Evolutionary conservation across 768 basidiomycete species (phyloP).

Genomic region (Boletus reticuloceps): DNA sequence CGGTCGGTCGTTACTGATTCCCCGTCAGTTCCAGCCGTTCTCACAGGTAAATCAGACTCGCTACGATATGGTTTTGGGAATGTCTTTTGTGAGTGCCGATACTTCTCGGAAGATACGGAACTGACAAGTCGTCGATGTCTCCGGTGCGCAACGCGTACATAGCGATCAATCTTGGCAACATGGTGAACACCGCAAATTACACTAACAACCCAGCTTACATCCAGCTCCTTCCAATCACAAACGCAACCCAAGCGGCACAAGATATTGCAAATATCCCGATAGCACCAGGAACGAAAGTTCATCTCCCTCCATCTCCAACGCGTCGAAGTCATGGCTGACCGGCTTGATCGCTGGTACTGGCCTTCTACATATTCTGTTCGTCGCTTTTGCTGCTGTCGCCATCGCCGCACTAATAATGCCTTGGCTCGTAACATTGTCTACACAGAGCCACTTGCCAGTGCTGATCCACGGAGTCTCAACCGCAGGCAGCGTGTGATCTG

Average conservation of each 20-base stretch:
- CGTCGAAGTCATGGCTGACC: conserved; percentile 7
- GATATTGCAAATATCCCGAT: conserved; percentile 14
- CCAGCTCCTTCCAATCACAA: conserved; percentile 59
- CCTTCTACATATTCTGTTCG: conserved; percentile 11
- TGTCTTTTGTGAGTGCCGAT: too few species aligned
- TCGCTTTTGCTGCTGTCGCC: conserved; percentile 3
- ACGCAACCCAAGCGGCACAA: conserved; percentile 37
- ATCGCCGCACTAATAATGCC: conserved; percentile 10
- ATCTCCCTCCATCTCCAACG: conserved; percentile 11
- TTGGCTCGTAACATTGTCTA: neutral
- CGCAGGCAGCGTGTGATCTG: conserved; percentile 28
- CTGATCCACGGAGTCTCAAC: conserved; percentile 23
- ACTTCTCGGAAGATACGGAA: neutral
- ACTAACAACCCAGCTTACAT: conserved; percentile 50
- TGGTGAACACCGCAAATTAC: conserved; percentile 39
- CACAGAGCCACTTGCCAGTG: conserved; percentile 14
- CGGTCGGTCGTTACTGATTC: too few species aligned
- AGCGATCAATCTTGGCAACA: conserved; percentile 63
- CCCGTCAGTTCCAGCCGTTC: too few species aligned
- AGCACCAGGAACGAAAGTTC: too few species aligned
- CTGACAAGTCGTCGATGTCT: neutral
- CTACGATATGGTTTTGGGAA: too few species aligned
- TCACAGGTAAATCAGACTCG: too few species aligned
- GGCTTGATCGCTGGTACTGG: conserved; percentile 10
- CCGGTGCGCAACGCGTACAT: conserved; percentile 66